Conservation (phyloP, 2,329 filamentous ascomycete genomes). For the Neurospora sp. region DNA sequence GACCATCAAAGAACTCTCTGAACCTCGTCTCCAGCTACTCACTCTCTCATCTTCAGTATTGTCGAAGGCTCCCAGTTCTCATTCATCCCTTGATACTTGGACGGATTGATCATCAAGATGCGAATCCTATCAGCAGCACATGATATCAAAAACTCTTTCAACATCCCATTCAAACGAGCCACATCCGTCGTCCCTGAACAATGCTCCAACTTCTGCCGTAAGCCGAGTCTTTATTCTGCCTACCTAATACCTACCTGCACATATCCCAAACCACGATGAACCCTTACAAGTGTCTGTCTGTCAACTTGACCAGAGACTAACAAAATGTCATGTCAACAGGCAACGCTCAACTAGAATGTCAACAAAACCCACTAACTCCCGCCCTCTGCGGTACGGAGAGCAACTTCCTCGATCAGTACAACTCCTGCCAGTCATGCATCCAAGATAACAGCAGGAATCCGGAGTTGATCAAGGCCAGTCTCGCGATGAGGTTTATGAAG, state of each 20-base stretch:
- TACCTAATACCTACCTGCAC: neutral
- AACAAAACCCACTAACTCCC: neutral
- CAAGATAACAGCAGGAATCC: neutral
- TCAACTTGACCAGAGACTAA: neutral
- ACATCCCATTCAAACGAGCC: neutral
- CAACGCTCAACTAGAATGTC: neutral
- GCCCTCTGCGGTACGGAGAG: neutral
- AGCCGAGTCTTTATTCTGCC: neutral
- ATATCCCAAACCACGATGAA: neutral
- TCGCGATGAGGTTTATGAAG: neutral
- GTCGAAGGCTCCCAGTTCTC: neutral
- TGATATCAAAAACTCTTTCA: neutral
- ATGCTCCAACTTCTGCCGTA: neutral
- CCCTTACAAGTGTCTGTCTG: neutral
- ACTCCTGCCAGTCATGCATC: neutral
- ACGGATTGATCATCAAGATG: neutral
- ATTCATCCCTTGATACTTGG: neutral
- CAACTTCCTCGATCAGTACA: neutral
- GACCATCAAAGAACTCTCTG: neutral
- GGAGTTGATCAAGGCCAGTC: neutral
- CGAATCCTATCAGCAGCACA: neutral
- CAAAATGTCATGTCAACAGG: neutral
- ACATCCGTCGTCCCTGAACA: neutral
- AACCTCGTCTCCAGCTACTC: neutral
- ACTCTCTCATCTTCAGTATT: neutral